A percentile compares a stretch with the other conserved stretches of the same genome.
phyloP scores from a whole-genome alignment of 805 yeast genomes.

The Saturnispora halmiae region DNA sequence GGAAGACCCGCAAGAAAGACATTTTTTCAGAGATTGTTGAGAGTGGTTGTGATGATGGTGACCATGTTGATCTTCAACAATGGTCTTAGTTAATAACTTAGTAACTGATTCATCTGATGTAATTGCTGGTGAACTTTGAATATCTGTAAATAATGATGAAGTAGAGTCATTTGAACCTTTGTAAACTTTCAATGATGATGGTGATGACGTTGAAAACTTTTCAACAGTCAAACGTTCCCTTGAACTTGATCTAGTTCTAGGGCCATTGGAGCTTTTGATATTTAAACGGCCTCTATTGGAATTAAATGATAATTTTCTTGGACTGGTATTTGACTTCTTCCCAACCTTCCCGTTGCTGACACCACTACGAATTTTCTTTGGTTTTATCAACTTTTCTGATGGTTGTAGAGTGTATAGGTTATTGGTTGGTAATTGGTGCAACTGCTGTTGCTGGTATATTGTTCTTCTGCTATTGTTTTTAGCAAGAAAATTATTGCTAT shows the following conservation, averaged over 20 bases:
- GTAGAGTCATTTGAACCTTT: not conserved
- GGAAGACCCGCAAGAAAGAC: conserved; percentile 84
- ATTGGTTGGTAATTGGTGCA: not conserved
- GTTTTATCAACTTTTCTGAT: conserved; percentile 7
- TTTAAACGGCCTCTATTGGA: conserved; percentile 1
- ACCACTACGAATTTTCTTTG: conserved; percentile 5
- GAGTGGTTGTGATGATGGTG: not conserved
- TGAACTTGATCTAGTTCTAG: not conserved
- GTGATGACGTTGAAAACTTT: conserved; percentile 1
- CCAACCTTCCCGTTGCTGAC: not conserved
- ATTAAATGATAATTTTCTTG: conserved; percentile 1
- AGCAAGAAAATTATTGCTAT: too few species aligned
- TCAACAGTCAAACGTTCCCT: conserved; percentile 3
- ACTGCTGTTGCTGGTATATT: too few species aligned
- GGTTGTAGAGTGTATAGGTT: not conserved
- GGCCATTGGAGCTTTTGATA: not conserved
- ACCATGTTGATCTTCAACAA: conserved; percentile 2
- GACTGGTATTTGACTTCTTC: not conserved
- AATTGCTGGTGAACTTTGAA: not conserved
- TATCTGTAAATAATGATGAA: not conserved
- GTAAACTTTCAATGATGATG: not conserved
- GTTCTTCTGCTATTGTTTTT: too few species aligned
- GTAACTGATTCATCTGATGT: not conserved
- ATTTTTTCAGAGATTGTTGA: conserved; percentile 36
- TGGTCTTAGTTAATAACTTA: not conserved